Evolutionary conservation across 2,329 filamentous ascomycete species (phyloP).

Genomic region (Neospermospora avenae): DNA sequence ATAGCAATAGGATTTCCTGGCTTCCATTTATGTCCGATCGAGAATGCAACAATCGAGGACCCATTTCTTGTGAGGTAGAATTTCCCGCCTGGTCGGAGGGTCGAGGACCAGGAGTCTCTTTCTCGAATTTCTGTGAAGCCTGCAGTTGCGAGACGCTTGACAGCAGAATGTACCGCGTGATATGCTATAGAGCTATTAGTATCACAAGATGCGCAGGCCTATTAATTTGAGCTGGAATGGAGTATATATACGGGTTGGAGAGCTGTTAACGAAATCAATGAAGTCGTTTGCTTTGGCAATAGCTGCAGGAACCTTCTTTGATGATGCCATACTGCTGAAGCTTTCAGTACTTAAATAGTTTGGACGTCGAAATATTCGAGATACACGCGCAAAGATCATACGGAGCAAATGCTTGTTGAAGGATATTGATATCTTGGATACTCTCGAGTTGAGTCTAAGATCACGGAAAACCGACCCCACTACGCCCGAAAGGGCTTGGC

Average conservation of each 20-base stretch:
- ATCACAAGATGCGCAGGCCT: not conserved
- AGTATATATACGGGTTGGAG: constrained; percentile 73
- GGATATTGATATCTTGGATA: not conserved
- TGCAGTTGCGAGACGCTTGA: constrained; percentile 71
- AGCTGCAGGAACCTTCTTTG: constrained; percentile 27
- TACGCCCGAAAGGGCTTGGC: not conserved
- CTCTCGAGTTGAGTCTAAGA: not conserved
- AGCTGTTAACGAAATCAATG: constrained; percentile 89
- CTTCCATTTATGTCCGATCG: constrained; percentile 85
- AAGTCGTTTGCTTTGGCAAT: constrained; percentile 59
- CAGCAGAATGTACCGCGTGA: constrained; percentile 82
- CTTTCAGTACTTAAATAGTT: constrained; percentile 6
- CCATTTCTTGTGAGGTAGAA: constrained; percentile 95
- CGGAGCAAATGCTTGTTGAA: not conserved
- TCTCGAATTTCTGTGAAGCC: constrained; percentile 89
- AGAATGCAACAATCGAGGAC: constrained; percentile 89
- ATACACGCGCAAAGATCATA: not conserved
- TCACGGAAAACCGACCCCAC: not conserved
- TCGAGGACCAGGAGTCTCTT: constrained; percentile 81
- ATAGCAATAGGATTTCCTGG: constrained; percentile 89
- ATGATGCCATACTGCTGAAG: constrained; percentile 24
- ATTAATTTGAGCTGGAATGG: constrained; percentile 6
- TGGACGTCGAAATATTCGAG: constrained; percentile 4
- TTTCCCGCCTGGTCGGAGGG: constrained; percentile 80
- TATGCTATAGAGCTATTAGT: constrained; percentile 61